phyloP scores from a whole-genome alignment of 495 filamentous ascomycete species.

The Parathielavia hyrcaniae region DNA sequence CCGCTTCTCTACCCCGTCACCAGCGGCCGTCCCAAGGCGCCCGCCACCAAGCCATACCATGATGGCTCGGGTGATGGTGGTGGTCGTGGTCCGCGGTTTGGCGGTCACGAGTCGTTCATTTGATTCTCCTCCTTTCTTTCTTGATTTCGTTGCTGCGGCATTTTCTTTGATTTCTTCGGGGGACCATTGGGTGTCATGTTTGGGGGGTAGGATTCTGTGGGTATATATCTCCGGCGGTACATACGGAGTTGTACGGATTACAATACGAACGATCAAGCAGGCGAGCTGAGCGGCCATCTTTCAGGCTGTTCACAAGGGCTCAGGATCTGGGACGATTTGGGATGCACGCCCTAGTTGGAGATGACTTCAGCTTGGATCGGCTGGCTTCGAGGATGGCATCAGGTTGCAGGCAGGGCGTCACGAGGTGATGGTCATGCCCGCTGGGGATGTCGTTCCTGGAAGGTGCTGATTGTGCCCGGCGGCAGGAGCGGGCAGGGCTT shows the following conservation, averaged over 20 bases:
- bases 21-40: background rate
- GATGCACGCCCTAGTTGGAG: background rate
- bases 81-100: background rate
- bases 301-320: background rate
- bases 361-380: background rate
- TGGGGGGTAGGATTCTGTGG: background rate
- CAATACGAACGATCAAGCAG: background rate
- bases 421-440: too few species aligned
- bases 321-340: background rate
- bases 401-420: background rate
- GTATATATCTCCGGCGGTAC: background rate
- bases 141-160: too few species aligned
- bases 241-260: background rate
- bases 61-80: background rate
- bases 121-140: slow-evolving; percentile 1
- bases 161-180: background rate
- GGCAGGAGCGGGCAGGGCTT: background rate
- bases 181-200: background rate
- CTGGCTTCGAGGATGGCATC: background rate
- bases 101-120: background rate
- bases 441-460: background rate
- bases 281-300: background rate
- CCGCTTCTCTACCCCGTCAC: background rate
- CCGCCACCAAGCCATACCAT: background rate
- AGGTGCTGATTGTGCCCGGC: background rate